A percentile compares a stretch with the other conserved stretches of the same genome.
Evolutionary conservation across 2,329 filamentous ascomycete species (phyloP).

Genomic region (Aspergillus nomiae): DNA sequence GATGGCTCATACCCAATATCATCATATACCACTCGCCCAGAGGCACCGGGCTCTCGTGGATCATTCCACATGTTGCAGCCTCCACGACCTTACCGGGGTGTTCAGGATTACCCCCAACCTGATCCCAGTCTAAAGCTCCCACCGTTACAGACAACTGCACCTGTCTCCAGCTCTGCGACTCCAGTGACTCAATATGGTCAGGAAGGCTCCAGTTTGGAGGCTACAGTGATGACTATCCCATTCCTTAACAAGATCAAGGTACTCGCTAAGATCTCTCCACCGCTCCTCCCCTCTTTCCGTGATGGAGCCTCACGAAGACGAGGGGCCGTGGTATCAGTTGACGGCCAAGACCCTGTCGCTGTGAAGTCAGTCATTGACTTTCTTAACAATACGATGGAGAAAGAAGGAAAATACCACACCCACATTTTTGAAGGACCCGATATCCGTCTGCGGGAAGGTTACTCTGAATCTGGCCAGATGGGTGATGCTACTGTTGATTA

Average conservation of each 20-base stretch:
- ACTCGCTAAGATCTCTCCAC: constrained; percentile 73
- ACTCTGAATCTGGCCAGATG: constrained; percentile 33
- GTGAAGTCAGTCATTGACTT: constrained; percentile 67
- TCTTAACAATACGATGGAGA: constrained; percentile 57
- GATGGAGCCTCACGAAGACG: constrained; percentile 49
- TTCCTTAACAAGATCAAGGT: constrained; percentile 76
- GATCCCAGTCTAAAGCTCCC: constrained; percentile 56
- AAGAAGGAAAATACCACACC: constrained; percentile 55
- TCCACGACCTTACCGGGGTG: constrained; percentile 46
- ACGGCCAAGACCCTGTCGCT: constrained; percentile 69
- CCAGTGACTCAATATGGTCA: constrained; percentile 31
- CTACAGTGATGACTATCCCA: constrained; percentile 74
- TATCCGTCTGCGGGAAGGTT: constrained; percentile 22
- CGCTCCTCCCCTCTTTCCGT: constrained; percentile 50
- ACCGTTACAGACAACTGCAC: constrained; percentile 51
- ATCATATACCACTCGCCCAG: constrained; percentile 48
- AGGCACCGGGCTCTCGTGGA: constrained; percentile 33
- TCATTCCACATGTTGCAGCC: constrained; percentile 57
- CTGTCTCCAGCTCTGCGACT: constrained; percentile 20
- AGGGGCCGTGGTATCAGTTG: constrained; percentile 81
- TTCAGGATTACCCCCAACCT: constrained; percentile 37
- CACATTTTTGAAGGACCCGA: constrained; percentile 53
- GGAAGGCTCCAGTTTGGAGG: constrained; percentile 57
- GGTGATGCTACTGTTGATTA: constrained; percentile 59
- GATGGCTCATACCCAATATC: constrained; percentile 46